Conservation (phyloP, 495 filamentous ascomycete species). For the Astrothelium subdiscretum region DNA sequence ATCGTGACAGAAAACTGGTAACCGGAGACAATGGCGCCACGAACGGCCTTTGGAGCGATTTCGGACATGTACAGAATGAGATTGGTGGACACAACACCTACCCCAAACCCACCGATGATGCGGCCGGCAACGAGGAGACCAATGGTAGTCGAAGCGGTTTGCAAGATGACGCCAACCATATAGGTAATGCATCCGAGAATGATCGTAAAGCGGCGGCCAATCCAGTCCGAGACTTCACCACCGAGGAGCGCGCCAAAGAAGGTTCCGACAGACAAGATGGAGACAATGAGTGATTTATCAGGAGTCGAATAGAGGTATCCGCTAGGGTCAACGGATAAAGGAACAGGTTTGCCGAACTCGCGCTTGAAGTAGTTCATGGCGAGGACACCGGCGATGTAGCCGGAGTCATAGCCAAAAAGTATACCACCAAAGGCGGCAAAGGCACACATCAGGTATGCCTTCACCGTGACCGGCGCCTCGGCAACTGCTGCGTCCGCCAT, state of each 20-base stretch:
- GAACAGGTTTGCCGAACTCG: constrained; percentile 27
- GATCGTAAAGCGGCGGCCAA: constrained; percentile 58
- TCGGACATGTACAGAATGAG: constrained; percentile 68
- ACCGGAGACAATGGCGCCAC: constrained; percentile 55
- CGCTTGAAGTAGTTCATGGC: constrained; percentile 42
- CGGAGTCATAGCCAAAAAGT: constrained; percentile 31
- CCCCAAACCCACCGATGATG: constrained; percentile 59
- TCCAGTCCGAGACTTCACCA: constrained; percentile 55
- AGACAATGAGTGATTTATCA: constrained; percentile 53
- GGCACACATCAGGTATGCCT: constrained; percentile 58
- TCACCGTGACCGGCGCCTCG: constrained; percentile 52
- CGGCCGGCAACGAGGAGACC: constrained; percentile 56
- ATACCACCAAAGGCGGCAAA: constrained; percentile 61
- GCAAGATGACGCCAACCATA: constrained; percentile 50
- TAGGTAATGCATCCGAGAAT: constrained; percentile 55
- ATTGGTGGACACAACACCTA: constrained; percentile 64
- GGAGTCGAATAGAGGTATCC: constrained; percentile 36
- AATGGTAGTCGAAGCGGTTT: constrained; percentile 39
- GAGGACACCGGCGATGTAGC: constrained; percentile 52
- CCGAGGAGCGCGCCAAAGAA: constrained; percentile 66
- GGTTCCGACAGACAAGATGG: constrained; percentile 63
- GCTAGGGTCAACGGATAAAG: constrained; percentile 20
- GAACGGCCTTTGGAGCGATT: constrained; percentile 50
- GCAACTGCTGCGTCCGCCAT: constrained; percentile 14
- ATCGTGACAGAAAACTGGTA: constrained; percentile 67